Conservation (phyloP, 2,329 filamentous ascomycete species). For the Xylaria sp. region DNA sequence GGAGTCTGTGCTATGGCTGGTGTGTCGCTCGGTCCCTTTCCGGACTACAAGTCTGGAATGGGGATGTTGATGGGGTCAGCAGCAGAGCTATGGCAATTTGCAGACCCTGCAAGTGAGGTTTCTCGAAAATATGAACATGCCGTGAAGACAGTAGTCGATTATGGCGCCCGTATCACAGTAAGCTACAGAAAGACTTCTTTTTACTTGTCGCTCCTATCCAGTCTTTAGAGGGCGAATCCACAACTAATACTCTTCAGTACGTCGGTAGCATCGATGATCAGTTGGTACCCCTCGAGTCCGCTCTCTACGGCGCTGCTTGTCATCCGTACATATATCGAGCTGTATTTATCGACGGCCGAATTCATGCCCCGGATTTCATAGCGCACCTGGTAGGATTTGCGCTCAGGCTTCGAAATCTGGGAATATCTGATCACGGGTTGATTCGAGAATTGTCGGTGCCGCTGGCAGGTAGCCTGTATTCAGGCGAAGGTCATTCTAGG, state of each 20-base stretch:
- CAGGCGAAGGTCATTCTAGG: constrained; percentile 91
- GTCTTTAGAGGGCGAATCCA: neutral
- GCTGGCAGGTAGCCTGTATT: constrained; percentile 89
- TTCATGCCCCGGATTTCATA: constrained; percentile 94
- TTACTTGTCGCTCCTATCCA: neutral
- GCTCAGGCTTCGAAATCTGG: constrained; percentile 92
- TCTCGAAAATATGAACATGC: constrained; percentile 83
- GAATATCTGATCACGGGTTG: constrained; percentile 91
- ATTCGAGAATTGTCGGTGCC: constrained; percentile 90
- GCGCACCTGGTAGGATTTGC: constrained; percentile 93
- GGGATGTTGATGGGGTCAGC: constrained; percentile 88
- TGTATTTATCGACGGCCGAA: constrained; percentile 93
- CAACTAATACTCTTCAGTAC: constrained; percentile 58
- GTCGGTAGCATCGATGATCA: constrained; percentile 97
- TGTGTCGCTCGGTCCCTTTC: constrained; percentile 91
- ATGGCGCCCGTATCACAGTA: constrained; percentile 80
- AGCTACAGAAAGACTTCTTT: constrained; percentile 23
- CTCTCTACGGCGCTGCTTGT: constrained; percentile 83
- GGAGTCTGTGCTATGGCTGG: constrained; percentile 92
- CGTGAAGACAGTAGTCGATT: constrained; percentile 77
- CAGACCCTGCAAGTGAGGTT: constrained; percentile 81
- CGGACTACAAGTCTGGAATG: constrained; percentile 89
- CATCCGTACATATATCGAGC: constrained; percentile 95
- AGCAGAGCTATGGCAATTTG: constrained; percentile 96
- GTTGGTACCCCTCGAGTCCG: constrained; percentile 92